A percentile compares a stretch with the other conserved stretches of the same genome.
Evolutionary conservation across 306 rosid species (phyloP).

Genomic region (Vigna unguiculata): DNA sequence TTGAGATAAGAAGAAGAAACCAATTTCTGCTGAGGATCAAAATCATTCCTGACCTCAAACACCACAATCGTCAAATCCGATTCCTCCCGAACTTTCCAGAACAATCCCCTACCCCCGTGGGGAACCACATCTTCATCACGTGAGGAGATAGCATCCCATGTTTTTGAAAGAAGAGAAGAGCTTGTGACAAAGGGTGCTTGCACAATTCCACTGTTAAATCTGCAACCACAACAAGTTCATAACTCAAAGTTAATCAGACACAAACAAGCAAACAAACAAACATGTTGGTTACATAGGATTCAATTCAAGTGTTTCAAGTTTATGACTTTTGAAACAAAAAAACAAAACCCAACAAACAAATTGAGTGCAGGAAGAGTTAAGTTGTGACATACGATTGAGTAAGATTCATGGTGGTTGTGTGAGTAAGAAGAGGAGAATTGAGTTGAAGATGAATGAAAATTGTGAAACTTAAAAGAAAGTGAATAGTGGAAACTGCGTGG

Average conservation of each 20-base stretch:
- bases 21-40: conserved; percentile 2
- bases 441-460: neutral
- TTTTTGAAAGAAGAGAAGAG: conserved; percentile 44
- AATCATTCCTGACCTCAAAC: conserved; percentile 43
- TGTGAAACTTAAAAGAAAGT: neutral
- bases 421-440: neutral
- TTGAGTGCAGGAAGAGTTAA: neutral
- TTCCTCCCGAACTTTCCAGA: conserved; percentile 4
- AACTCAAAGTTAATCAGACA: neutral
- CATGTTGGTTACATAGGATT: neutral
- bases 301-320: neutral
- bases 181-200: conserved; percentile 44
- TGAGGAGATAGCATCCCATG: conserved; percentile 46
- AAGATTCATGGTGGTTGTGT: conserved; percentile 14
- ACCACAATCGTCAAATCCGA: conserved; percentile 42
- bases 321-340: neutral
- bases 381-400: conserved; percentile 27
- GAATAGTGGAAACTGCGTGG: neutral
- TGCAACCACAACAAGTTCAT: conserved; percentile 36
- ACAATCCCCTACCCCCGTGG: neutral
- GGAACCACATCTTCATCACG: neutral
- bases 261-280: too few species aligned
- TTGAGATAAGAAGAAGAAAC: conserved; percentile 42
- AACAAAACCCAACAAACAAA: neutral
- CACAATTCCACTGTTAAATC: conserved; percentile 65